Conservation (phyloP, 805 yeast genomes). For the Yamadazyma scolyti region DNA sequence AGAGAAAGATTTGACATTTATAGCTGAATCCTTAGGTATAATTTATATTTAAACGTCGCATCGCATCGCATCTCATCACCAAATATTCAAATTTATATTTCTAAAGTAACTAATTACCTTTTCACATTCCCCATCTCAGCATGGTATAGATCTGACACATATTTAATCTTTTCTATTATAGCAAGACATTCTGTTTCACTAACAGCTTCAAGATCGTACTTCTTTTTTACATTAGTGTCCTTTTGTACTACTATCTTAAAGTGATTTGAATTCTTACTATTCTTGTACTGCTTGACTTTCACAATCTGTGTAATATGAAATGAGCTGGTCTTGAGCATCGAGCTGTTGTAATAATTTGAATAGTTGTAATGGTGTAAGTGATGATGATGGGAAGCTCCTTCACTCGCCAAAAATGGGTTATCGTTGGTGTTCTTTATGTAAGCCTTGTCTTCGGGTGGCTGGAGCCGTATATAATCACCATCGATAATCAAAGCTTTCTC, state of each 20-base stretch:
- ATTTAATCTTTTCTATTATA: constrained; percentile 67
- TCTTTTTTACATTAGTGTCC: constrained; percentile 47
- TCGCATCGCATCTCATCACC: constrained; percentile 5
- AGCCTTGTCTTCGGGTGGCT: constrained; percentile 77
- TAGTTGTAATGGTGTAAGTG: constrained; percentile 38
- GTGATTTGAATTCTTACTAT: constrained; percentile 62
- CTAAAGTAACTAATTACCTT: not conserved
- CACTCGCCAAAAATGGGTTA: constrained; percentile 23
- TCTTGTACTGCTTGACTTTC: constrained; percentile 67
- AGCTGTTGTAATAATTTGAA: constrained; percentile 52
- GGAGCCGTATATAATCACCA: constrained; percentile 88
- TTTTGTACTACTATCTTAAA: constrained; percentile 71
- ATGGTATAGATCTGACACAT: constrained; percentile 52
- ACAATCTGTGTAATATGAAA: constrained; percentile 79
- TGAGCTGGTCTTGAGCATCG: constrained; percentile 75
- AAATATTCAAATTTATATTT: too few relatives aligned
- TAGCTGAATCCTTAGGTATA: not conserved
- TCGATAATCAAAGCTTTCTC: constrained; percentile 85
- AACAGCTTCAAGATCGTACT: constrained; percentile 83
- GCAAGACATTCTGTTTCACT: constrained; percentile 60
- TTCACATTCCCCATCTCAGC: constrained; percentile 9
- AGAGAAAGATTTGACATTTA: constrained; percentile 16
- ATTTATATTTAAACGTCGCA: constrained; percentile 2
- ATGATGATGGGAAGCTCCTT: constrained; percentile 12
- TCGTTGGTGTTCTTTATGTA: constrained; percentile 28